Conservation (phyloP, 75 land plant genomes). For the Adiantum capillusveneris region DNA sequence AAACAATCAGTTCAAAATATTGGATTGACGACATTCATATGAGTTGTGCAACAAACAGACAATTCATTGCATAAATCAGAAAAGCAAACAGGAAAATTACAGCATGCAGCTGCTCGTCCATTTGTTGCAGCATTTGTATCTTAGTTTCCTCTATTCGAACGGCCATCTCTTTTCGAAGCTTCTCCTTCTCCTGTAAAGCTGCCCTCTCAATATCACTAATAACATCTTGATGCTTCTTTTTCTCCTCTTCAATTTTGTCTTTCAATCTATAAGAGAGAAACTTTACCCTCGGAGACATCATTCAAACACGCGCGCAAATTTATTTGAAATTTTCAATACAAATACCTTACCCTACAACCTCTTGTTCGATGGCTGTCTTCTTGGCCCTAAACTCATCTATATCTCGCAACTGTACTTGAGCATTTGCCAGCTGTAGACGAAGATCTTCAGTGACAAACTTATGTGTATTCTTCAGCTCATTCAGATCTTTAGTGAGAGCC, state of each 20-base stretch:
- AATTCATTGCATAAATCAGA: background rate
- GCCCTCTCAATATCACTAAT: slow-evolving; percentile 26
- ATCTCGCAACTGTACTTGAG: slow-evolving; percentile 21
- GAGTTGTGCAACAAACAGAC: no score
- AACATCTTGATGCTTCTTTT: slow-evolving; percentile 17
- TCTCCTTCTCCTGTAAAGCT: slow-evolving; percentile 20
- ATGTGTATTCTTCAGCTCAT: slow-evolving; percentile 5
- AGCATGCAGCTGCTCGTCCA: slow-evolving; percentile 30
- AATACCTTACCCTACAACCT: slow-evolving; percentile 12
- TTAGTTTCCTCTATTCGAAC: slow-evolving; percentile 25
- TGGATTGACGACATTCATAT: no score
- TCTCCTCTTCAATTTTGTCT: slow-evolving; percentile 16
- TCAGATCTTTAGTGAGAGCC: slow-evolving; percentile 11
- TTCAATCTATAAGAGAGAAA: no score
- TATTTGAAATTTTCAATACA: background rate
- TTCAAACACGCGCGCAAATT: background rate
- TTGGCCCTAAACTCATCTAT: slow-evolving; percentile 19
- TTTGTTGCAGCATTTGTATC: slow-evolving; percentile 19
- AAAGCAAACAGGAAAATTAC: slow-evolving; percentile 10
- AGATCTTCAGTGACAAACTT: slow-evolving; percentile 14
- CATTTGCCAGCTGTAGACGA: slow-evolving; percentile 25
- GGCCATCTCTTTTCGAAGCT: slow-evolving; percentile 26
- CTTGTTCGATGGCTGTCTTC: slow-evolving; percentile 19
- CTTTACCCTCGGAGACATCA: background rate
- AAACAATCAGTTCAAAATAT: no score